Conservation (phyloP, 495 filamentous ascomycete genomes). For the Xanthoparmelia taractica region DNA sequence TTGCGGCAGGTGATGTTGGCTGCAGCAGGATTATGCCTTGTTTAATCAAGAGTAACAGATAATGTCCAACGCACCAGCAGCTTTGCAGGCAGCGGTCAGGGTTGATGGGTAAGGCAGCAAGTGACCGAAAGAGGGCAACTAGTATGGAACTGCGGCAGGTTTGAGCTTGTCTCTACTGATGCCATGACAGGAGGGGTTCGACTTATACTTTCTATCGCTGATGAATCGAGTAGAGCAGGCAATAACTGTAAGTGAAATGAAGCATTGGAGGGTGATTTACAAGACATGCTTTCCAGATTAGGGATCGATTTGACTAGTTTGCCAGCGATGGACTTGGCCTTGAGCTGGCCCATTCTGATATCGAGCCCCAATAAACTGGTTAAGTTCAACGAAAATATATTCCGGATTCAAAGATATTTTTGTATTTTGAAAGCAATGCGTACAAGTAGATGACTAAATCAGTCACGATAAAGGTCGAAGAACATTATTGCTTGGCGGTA, state of each 20-base stretch:
- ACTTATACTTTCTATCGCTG: constrained; percentile 4
- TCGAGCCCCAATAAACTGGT: too few species aligned
- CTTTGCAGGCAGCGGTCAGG: constrained; percentile 37
- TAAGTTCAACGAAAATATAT: too few species aligned
- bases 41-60: neutral
- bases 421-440: too few species aligned
- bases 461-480: too few species aligned
- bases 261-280: neutral
- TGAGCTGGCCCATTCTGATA: too few species aligned
- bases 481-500: neutral
- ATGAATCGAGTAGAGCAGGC: constrained; percentile 12
- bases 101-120: constrained; percentile 40
- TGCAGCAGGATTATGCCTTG: neutral
- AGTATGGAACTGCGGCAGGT: constrained; percentile 48
- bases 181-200: neutral
- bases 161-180: constrained; percentile 24
- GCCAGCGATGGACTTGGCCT: too few species aligned
- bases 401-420: too few species aligned
- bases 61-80: constrained; percentile 33
- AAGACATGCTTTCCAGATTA: neutral
- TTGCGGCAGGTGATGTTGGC: constrained; percentile 34
- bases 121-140: constrained; percentile 53
- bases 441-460: too few species aligned
- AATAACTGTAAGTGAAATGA: constrained; percentile 6
- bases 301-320: too few species aligned